A percentile compares a stretch with the other conserved stretches of the same genome.
These are phyloP conservation scores for Cocos nucifera DNA, from an alignment of 176 grass and related monocot species.

Conservation along the genomic window DNA sequence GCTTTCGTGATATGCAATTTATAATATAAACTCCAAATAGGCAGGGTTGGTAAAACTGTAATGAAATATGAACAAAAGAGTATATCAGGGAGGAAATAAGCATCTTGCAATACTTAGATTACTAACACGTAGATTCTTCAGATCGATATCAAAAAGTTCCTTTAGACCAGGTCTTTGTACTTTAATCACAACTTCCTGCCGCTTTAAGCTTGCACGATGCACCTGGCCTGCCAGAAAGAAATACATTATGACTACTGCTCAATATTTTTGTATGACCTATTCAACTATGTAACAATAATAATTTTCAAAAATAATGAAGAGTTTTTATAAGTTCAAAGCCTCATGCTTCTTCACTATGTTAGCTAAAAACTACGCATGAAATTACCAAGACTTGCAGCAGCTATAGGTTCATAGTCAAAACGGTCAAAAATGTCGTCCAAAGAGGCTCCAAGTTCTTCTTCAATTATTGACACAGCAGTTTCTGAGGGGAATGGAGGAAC, in stretches of 20 bases:
- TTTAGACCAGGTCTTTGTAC: constrained; percentile 97
- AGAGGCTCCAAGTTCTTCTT: constrained; percentile 80
- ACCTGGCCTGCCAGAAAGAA: constrained; percentile 81
- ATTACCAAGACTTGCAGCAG: constrained; percentile 98
- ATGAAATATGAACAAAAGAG: no score
- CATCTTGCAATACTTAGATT: not conserved
- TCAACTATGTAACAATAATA: no score
- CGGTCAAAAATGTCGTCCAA: constrained; percentile 72
- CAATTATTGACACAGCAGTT: constrained; percentile 74
- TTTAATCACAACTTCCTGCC: constrained; percentile 89
- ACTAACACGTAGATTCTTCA: constrained; percentile 90
- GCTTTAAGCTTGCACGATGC: constrained; percentile 79
- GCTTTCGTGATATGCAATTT: no score
- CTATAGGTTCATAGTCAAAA: constrained; percentile 96
- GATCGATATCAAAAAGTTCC: constrained; percentile 96
- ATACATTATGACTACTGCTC: no score
- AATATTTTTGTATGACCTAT: no score
- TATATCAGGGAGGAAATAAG: no score
- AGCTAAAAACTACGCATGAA: no score
- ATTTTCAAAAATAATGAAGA: no score
- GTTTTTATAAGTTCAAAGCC: no score
- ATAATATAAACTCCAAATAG: no score
- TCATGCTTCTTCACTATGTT: no score
- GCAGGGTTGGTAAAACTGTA: no score
- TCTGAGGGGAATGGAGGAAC: constrained; percentile 93